These are phyloP conservation scores for Cymodocea nodosa DNA, from an alignment of 116 monocot genomes.

Conservation along the genomic window DNA sequence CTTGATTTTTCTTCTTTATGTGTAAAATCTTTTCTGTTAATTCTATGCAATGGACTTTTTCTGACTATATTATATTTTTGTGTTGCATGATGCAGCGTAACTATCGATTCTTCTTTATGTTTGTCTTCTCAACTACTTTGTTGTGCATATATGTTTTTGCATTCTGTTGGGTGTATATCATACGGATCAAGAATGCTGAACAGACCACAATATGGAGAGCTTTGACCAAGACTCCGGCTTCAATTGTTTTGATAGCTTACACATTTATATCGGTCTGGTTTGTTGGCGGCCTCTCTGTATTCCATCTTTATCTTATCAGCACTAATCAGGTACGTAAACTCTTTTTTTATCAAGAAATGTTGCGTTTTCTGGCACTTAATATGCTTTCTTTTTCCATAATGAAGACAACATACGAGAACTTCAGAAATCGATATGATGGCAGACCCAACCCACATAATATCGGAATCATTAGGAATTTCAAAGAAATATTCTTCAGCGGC, in stretches of 20 bases:
- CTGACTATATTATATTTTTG: neutral
- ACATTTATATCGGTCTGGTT: constrained; percentile 59
- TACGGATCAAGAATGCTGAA: constrained; percentile 42
- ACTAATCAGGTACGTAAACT: constrained; percentile 58
- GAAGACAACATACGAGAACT: constrained; percentile 92
- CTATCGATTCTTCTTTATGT: constrained; percentile 87
- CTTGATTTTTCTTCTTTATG: neutral
- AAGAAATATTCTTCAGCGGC: constrained; percentile 56
- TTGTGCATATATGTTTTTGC: constrained; percentile 75
- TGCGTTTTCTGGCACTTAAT: neutral
- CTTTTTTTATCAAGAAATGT: neutral
- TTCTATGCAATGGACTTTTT: neutral
- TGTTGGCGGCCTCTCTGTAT: constrained; percentile 68
- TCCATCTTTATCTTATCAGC: constrained; percentile 69
- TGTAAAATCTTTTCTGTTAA: neutral
- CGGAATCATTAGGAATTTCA: constrained; percentile 51
- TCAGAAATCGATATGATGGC: constrained; percentile 71
- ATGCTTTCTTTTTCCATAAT: neutral
- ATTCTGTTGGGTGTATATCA: constrained; percentile 71
- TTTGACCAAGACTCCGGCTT: constrained; percentile 60
- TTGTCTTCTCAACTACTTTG: constrained; percentile 69
- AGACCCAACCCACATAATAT: constrained; percentile 62
- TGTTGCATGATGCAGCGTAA: constrained; percentile 44
- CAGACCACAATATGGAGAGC: constrained; percentile 57
- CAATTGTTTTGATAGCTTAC: constrained; percentile 48